A percentile compares a stretch with the other conserved stretches of the same genome.
These are phyloP conservation scores for Mycena metata DNA, from an alignment of 768 basidiomycete genomes.

Conservation along the genomic window DNA sequence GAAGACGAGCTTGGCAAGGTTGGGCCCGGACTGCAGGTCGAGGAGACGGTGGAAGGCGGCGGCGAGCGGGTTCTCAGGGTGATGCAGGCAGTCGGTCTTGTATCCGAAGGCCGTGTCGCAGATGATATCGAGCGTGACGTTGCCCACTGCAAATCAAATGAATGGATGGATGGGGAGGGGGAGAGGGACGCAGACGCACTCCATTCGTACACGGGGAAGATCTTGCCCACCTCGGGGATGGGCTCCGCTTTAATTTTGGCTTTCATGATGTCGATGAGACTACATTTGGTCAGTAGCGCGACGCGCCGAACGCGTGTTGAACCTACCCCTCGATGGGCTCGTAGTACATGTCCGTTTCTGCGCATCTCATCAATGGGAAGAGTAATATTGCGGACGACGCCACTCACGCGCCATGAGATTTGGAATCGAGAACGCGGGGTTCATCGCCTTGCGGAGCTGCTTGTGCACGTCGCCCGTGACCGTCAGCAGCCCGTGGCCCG, in stretches of 20 bases:
- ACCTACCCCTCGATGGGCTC: slow-evolving; percentile 59
- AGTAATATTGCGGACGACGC: no score
- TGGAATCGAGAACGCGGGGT: slow-evolving; percentile 63
- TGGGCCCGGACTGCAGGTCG: slow-evolving; percentile 53
- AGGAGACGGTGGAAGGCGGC: slow-evolving; percentile 60
- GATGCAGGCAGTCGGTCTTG: slow-evolving; percentile 56
- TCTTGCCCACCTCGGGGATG: slow-evolving; percentile 43
- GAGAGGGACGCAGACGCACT: slow-evolving; percentile 50
- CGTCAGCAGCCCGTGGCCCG: slow-evolving; percentile 61
- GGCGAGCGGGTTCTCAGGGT: slow-evolving; percentile 61
- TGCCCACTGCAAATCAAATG: slow-evolving; percentile 53
- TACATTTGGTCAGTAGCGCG: slow-evolving; percentile 23
- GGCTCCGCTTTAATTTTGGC: slow-evolving; percentile 45
- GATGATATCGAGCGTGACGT: slow-evolving; percentile 66
- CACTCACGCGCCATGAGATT: slow-evolving; percentile 55
- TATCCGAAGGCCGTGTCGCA: slow-evolving; percentile 65
- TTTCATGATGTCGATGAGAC: slow-evolving; percentile 55
- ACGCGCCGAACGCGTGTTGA: slow-evolving; percentile 17
- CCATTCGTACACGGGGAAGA: slow-evolving; percentile 58
- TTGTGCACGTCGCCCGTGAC: slow-evolving; percentile 64
- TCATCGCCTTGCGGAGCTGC: slow-evolving; percentile 64
- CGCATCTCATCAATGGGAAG: no score
- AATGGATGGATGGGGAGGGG: slow-evolving; percentile 30
- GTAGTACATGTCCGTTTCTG: slow-evolving; percentile 63
- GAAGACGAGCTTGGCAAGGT: slow-evolving; percentile 51